Conservation (phyloP, 23 red algal species). For the Cyanidiococcus yangmingshanensis region DNA sequence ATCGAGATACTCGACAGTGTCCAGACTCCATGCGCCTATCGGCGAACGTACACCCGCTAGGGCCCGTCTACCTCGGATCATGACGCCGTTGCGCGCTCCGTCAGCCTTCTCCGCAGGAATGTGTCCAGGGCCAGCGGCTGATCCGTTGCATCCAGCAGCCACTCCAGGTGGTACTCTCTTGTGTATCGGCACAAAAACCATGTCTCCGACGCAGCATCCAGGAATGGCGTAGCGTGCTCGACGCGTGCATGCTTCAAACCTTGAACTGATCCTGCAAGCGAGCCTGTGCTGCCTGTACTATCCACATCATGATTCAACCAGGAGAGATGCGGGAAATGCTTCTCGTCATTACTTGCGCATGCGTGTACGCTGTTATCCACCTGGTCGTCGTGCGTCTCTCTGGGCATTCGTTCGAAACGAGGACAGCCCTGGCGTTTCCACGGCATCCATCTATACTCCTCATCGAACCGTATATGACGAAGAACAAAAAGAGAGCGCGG, state of each 20-base stretch:
- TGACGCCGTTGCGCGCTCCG: neutral
- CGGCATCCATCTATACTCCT: neutral
- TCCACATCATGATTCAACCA: neutral
- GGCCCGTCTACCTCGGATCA: neutral
- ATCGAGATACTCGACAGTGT: neutral
- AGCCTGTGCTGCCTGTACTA: neutral
- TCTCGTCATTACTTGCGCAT: neutral
- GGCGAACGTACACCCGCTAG: neutral
- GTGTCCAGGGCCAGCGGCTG: neutral
- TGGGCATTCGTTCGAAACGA: neutral
- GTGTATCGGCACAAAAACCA: neutral
- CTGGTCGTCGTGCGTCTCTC: neutral
- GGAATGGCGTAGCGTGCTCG: neutral
- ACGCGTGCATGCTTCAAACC: neutral
- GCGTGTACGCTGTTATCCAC: neutral
- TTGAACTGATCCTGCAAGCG: neutral
- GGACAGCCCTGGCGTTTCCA: slow-evolving; percentile 11
- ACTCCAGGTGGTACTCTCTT: neutral
- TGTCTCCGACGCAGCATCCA: neutral
- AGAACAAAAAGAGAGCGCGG: neutral
- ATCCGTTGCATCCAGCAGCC: neutral
- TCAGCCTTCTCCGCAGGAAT: neutral
- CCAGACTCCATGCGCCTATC: neutral
- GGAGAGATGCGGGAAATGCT: neutral
- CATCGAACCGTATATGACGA: neutral